phyloP scores from a whole-genome alignment of 2,329 filamentous ascomycete genomes.

The Madurella mycetomatis region DNA sequence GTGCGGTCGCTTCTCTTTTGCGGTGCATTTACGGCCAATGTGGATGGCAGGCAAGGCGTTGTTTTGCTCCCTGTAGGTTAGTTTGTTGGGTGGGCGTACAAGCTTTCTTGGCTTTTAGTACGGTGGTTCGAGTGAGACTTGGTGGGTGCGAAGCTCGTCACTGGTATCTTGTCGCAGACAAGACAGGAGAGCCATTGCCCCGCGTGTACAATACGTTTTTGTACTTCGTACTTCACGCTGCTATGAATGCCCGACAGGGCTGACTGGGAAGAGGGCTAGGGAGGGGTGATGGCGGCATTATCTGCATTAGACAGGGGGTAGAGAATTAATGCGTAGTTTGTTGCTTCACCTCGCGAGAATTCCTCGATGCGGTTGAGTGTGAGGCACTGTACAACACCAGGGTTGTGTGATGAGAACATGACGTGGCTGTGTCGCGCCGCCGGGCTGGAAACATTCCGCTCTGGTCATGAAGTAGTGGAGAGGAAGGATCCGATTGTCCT shows the following conservation, averaged over 20 bases:
- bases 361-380: too few species aligned
- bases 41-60: background rate
- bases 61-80: background rate
- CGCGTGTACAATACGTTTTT: constrained; percentile 8
- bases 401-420: background rate
- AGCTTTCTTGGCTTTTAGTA: background rate
- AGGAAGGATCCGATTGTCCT: background rate
- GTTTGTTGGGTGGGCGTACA: too few species aligned
- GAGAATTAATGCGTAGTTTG: background rate
- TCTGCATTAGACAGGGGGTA: constrained; percentile 6
- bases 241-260: background rate
- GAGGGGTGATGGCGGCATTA: background rate
- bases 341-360: background rate
- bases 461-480: background rate
- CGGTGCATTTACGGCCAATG: constrained; percentile 9
- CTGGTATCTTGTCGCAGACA: background rate
- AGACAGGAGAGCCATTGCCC: background rate
- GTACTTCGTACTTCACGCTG: background rate
- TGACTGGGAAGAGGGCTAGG: background rate
- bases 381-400: too few species aligned
- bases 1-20: background rate
- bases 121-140: background rate
- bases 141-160: background rate
- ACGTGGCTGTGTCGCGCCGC: background rate
- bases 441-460: background rate